Percentiles rank a stretch among this genome's conserved stretches.
phyloP scores from a whole-genome alignment of 2,329 filamentous ascomycete genomes.

The Botryotinia narcissicola region DNA sequence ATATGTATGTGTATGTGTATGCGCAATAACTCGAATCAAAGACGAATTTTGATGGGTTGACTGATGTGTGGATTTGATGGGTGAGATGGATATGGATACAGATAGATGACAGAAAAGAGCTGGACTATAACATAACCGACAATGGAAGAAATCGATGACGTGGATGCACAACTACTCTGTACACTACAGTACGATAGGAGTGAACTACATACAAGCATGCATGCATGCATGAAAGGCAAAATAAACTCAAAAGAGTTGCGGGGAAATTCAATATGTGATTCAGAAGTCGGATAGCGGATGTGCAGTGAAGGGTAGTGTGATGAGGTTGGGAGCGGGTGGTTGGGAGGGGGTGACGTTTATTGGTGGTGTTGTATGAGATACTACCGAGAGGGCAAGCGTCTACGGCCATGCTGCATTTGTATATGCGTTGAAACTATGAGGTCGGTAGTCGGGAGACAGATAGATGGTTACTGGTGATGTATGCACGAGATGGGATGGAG shows the following conservation, averaged over 20 bases:
- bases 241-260: neutral
- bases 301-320: slow-evolving; percentile 6
- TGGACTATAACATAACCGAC: neutral
- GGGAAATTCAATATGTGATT: neutral
- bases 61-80: neutral
- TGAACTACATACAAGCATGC: neutral
- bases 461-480: neutral
- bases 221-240: neutral
- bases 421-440: neutral
- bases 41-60: neutral
- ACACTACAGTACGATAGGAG: neutral
- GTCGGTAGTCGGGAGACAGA: neutral
- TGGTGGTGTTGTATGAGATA: neutral
- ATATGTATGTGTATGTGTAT: neutral
- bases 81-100: neutral
- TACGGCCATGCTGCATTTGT: neutral
- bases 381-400: neutral
- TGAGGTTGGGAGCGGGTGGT: neutral
- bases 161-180: neutral
- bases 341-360: neutral
- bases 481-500: neutral
- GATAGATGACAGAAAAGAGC: neutral
- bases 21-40: neutral
- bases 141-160: neutral
- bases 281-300: neutral